These are phyloP conservation scores for Picochlorum sp. DNA, from an alignment of 139 green algal genomes.

Conservation along the genomic window DNA sequence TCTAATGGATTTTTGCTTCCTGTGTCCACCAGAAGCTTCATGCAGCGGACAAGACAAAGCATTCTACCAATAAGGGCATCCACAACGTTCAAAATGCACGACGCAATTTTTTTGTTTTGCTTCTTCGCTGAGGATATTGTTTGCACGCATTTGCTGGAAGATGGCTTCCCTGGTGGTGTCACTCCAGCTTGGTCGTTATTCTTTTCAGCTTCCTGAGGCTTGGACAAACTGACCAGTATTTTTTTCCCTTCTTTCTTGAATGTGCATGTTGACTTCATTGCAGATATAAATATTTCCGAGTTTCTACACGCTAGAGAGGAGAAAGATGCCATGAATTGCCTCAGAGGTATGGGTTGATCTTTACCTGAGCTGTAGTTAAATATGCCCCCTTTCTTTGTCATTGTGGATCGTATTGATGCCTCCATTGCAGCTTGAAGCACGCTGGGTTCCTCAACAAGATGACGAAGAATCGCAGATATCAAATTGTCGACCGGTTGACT, in stretches of 20 bases:
- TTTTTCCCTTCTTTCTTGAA: conserved; percentile 26
- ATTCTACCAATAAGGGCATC: background rate
- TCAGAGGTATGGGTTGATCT: conserved; percentile 23
- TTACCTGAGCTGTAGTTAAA: background rate
- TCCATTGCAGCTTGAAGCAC: conserved; percentile 88
- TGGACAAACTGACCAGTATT: too few relatives aligned
- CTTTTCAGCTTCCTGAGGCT: too few relatives aligned
- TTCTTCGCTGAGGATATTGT: background rate
- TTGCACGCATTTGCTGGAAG: background rate
- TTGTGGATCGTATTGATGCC: conserved; percentile 60
- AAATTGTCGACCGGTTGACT: conserved; percentile 49
- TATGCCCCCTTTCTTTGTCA: conserved; percentile 13
- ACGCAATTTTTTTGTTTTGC: background rate
- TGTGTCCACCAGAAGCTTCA: too few relatives aligned
- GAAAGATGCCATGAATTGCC: conserved; percentile 43
- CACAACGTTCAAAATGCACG: background rate
- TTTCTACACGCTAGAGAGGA: conserved; percentile 47
- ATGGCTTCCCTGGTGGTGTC: too few relatives aligned
- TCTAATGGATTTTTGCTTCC: too few relatives aligned
- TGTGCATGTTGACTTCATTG: conserved; percentile 41
- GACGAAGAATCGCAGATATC: conserved; percentile 61
- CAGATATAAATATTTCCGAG: conserved; percentile 64
- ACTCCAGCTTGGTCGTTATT: too few relatives aligned
- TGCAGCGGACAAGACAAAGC: background rate
- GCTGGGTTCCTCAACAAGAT: conserved; percentile 81